Percentiles rank a stretch among this genome's conserved stretches.
Conservation (phyloP, 2,329 filamentous ascomycete species). For the Aotearoamyces nothofagi region DNA sequence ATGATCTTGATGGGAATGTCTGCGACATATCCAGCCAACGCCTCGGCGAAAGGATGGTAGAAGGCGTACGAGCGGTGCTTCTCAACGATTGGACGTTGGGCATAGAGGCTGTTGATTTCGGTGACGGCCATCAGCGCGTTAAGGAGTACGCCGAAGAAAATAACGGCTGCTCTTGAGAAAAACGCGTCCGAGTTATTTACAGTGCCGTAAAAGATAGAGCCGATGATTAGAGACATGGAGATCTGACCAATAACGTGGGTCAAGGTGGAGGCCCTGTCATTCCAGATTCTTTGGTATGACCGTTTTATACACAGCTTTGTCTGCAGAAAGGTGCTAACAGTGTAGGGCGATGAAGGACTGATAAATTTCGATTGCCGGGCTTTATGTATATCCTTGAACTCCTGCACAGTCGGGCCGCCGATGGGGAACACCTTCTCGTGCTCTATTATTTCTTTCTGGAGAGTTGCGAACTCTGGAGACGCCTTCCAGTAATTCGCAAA, state of each 20-base stretch:
- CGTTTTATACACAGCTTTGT: conserved; percentile 64
- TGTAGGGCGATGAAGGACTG: conserved; percentile 64
- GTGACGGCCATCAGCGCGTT: conserved; percentile 48
- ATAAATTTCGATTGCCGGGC: conserved; percentile 30
- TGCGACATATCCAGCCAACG: conserved; percentile 38
- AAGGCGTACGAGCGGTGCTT: conserved; percentile 78
- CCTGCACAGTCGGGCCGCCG: conserved; percentile 19
- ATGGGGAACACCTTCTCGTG: conserved; percentile 31
- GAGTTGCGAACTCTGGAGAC: conserved; percentile 26
- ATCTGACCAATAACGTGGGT: conserved; percentile 9
- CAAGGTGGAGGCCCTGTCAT: conserved; percentile 22
- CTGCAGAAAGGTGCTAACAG: conserved; percentile 61
- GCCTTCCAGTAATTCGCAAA: conserved; percentile 36
- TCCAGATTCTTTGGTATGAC: conserved; percentile 55
- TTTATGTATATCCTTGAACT: conserved; percentile 22
- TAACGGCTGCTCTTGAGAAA: conserved; percentile 41
- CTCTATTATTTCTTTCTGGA: conserved; percentile 30
- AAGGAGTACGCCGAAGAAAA: conserved; percentile 51
- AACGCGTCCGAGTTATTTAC: conserved; percentile 34
- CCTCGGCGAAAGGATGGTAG: conserved; percentile 81
- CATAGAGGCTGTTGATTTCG: conserved; percentile 61
- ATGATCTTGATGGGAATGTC: conserved; percentile 44
- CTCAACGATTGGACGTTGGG: conserved; percentile 82
- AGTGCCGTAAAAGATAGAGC: conserved; percentile 46
- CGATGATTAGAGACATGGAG: conserved; percentile 42